Evolutionary conservation across 2,329 filamentous ascomycete species (phyloP), one percentile per base, ranked within the genome.

Genomic region (Fusarium oxysporum): DNA sequence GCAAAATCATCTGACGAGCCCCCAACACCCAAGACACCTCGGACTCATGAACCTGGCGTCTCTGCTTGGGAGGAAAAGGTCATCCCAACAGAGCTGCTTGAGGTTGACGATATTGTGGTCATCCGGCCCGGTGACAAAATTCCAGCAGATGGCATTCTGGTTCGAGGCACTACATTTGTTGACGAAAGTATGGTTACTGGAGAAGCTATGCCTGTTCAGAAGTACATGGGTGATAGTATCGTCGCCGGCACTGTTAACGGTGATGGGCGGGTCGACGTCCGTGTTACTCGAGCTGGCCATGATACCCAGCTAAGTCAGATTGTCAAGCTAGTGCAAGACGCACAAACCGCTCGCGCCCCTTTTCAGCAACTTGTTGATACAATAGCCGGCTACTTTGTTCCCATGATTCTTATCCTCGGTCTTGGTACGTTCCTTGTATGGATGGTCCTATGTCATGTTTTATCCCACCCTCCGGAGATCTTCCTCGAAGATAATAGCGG

Each of bases 161-260:
- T 94, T 62, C 91, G 92, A 57, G 96, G 96, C 30, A 94, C 98
- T 82, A 97, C 94, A 40, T 97, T 97, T 78, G 90, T 98, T 28
- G 95, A 99, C 75, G 96, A 99, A 83, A 97, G 95, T 80, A 98
- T 98, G 96, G 95, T 99, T 51, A 99, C 96, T 8, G 96, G 96
- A 73, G 96, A 99, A 84, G 93, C 96, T 4, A 96, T 98, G 89
- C 96, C 96, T 0, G 95, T 98, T 38, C 91, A 94, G 77, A 99
- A 99, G 84, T 91, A 89, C 74, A 92, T 93, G 77, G 94, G 93
- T 12, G 91, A 91, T 74, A 83, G 89, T 45, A 85, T 99, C 62
- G 96, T 98, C 80, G 96, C 95, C 54, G 96, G 96, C 33, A 98
- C 96, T 6, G 96, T 99, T 78, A 99, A 99, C 80, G 94, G 95